A percentile compares a stretch with the other conserved stretches of the same genome.
Conservation (phyloP, 768 basidiomycete species). For the Melanogaster broomeanus region DNA sequence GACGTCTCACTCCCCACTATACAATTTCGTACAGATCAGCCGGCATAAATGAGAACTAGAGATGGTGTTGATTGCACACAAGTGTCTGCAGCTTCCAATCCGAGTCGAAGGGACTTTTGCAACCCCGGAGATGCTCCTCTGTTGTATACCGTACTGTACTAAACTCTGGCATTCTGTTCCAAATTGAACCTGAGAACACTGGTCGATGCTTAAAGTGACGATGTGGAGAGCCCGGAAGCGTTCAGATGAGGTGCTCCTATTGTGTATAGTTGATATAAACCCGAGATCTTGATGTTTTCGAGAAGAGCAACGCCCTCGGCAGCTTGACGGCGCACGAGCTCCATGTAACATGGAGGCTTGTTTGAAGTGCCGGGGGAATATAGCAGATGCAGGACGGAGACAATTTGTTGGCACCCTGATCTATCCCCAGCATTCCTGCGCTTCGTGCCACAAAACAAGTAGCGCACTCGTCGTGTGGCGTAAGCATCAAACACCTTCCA, state of each 20-base stretch:
- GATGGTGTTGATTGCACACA: too few relatives aligned
- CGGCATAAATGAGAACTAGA: too few relatives aligned
- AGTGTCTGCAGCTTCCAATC: too few relatives aligned
- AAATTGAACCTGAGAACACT: too few relatives aligned
- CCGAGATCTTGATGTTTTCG: slow-evolving; percentile 7
- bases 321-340: slow-evolving; percentile 14
- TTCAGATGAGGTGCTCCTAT: neutral
- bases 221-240: slow-evolving; percentile 9
- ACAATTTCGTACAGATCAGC: too few relatives aligned
- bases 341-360: neutral
- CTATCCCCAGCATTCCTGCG: slow-evolving; percentile 8
- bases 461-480: too few relatives aligned
- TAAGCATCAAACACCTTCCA: too few relatives aligned
- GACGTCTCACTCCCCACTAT: too few relatives aligned
- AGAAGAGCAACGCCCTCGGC: slow-evolving; percentile 14
- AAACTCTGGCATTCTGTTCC: neutral
- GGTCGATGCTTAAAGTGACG: too few relatives aligned
- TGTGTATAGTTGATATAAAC: slow-evolving; percentile 1
- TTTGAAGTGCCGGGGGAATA: slow-evolving; percentile 15
- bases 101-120: too few relatives aligned
- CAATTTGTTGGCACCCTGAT: slow-evolving; percentile 18
- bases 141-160: too few relatives aligned
- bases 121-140: too few relatives aligned
- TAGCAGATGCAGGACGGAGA: slow-evolving; percentile 7
- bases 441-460: slow-evolving; percentile 2